Percentiles rank a stretch among this genome's conserved stretches.
Evolutionary conservation across 1,284 basidiomycete genomes (phyloP).

Genomic region (Trametes hirsuta): DNA sequence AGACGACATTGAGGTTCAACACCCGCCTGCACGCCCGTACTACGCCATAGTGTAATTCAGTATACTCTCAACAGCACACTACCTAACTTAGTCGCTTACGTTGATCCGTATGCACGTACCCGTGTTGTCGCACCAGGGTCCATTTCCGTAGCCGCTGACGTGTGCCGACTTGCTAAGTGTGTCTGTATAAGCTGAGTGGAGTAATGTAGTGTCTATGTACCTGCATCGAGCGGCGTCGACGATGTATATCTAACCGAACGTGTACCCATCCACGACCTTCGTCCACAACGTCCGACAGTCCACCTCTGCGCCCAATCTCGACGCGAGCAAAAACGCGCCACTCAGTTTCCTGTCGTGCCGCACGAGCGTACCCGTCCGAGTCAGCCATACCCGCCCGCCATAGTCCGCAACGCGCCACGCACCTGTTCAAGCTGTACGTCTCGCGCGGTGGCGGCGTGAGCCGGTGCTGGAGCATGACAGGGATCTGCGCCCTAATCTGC

Average conservation of each 20-base stretch:
- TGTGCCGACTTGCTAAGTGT: not conserved
- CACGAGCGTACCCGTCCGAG: not conserved
- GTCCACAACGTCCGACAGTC: constrained; percentile 81
- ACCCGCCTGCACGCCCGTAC: constrained; percentile 10
- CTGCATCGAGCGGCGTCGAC: not conserved
- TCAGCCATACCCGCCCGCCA: not conserved
- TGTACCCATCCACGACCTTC: constrained; percentile 46
- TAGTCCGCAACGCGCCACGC: constrained; percentile 23
- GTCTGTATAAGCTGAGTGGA: not conserved
- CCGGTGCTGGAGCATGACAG: constrained; percentile 88
- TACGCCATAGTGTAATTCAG: constrained; percentile 23
- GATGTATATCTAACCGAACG: constrained; percentile 16
- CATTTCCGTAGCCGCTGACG: not conserved
- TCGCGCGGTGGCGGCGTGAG: constrained; percentile 93
- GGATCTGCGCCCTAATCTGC: constrained; percentile 81
- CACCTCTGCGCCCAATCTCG: constrained; percentile 78
- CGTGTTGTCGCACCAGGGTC: not conserved
- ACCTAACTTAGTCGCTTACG: constrained; percentile 13
- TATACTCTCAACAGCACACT: constrained; percentile 26
- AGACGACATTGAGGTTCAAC: constrained; percentile 22
- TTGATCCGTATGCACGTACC: not conserved
- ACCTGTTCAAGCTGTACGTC: constrained; percentile 94
- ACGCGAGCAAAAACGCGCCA: constrained; percentile 91
- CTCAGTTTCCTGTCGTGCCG: constrained; percentile 77
- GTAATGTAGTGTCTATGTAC: not conserved